Evolutionary conservation across 1,284 basidiomycete species (phyloP).

Genomic region (Cutaneotrichosporon cutaneum): DNA sequence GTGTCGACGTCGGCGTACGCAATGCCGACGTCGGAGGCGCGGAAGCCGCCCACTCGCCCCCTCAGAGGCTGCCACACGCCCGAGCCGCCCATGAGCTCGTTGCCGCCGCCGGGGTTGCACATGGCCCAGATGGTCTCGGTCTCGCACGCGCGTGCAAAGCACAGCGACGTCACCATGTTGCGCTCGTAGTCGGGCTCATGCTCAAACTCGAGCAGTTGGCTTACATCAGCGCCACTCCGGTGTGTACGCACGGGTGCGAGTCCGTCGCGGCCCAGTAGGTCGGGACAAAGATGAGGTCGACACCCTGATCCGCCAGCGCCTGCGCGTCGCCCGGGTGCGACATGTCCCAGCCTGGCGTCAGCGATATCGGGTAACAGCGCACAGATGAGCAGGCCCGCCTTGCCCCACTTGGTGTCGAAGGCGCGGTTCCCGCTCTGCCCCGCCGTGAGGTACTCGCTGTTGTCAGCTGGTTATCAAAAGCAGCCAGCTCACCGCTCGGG

Average conservation of each 20-base stretch:
- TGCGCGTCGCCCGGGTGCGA: conserved; percentile 46
- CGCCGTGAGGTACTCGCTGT: conserved; percentile 44
- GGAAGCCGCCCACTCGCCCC: conserved; percentile 12
- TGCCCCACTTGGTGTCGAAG: conserved; percentile 50
- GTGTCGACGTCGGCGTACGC: conserved; percentile 35
- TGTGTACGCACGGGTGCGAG: conserved; percentile 45
- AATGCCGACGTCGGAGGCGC: conserved; percentile 21
- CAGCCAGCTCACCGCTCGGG: conserved; percentile 44
- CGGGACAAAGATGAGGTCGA: conserved; percentile 48
- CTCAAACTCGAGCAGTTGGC: conserved; percentile 3
- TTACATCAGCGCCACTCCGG: conserved; percentile 2
- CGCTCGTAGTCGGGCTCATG: conserved; percentile 41
- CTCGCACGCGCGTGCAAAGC: conserved; percentile 43
- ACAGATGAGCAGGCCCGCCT: conserved; percentile 50
- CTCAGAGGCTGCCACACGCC: conserved; percentile 20
- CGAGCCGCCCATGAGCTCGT: conserved; percentile 43
- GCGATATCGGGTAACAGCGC: conserved; percentile 9
- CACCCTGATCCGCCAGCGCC: conserved; percentile 41
- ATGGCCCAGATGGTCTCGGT: conserved; percentile 48
- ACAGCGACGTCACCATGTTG: conserved; percentile 34
- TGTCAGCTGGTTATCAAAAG: conserved; percentile 11
- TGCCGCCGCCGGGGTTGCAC: conserved; percentile 47
- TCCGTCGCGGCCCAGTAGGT: conserved; percentile 52
- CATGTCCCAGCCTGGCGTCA: conserved; percentile 48
- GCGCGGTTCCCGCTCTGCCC: conserved; percentile 39